These are phyloP conservation scores for Microsporum ferrugineum DNA, from an alignment of 2,329 filamentous ascomycete genomes.

Conservation along the genomic window DNA sequence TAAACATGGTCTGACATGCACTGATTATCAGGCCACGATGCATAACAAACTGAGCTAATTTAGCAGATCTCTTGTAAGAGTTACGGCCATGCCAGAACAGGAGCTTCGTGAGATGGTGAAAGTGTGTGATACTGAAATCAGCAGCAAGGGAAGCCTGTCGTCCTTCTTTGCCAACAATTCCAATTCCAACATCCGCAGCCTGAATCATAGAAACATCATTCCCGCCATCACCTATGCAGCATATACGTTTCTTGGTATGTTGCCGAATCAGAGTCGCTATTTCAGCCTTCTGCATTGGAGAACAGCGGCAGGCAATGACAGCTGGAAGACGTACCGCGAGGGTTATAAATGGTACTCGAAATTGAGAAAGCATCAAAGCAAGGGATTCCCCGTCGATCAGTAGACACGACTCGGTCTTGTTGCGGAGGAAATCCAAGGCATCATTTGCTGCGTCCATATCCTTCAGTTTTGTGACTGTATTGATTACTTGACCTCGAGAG, in stretches of 20 bases:
- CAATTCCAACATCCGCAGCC: slow-evolving; percentile 92
- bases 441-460: slow-evolving; percentile 77
- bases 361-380: slow-evolving; percentile 68
- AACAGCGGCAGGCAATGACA: slow-evolving; percentile 92
- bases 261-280: slow-evolving; percentile 81
- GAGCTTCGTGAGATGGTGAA: slow-evolving; percentile 86
- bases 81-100: slow-evolving; percentile 99
- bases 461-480: slow-evolving; percentile 77
- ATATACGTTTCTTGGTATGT: slow-evolving; percentile 87
- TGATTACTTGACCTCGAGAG: slow-evolving; percentile 84
- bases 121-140: slow-evolving; percentile 93
- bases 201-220: slow-evolving; percentile 99
- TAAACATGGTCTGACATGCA: slow-evolving; percentile 95
- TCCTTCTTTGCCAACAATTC: slow-evolving; percentile 96
- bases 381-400: slow-evolving; percentile 92
- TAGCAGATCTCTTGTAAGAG: slow-evolving; percentile 89
- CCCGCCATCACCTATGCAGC: slow-evolving; percentile 94
- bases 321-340: slow-evolving; percentile 78
- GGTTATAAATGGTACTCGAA: slow-evolving; percentile 74
- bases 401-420: slow-evolving; percentile 74
- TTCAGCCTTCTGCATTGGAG: slow-evolving; percentile 92
- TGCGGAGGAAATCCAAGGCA: slow-evolving; percentile 74
- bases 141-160: slow-evolving; percentile 88
- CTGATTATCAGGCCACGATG: slow-evolving; percentile 91
- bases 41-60: slow-evolving; percentile 95